These are phyloP conservation scores for Nissolia schottii DNA, from an alignment of 306 rosid genomes.

Conservation along the genomic window DNA sequence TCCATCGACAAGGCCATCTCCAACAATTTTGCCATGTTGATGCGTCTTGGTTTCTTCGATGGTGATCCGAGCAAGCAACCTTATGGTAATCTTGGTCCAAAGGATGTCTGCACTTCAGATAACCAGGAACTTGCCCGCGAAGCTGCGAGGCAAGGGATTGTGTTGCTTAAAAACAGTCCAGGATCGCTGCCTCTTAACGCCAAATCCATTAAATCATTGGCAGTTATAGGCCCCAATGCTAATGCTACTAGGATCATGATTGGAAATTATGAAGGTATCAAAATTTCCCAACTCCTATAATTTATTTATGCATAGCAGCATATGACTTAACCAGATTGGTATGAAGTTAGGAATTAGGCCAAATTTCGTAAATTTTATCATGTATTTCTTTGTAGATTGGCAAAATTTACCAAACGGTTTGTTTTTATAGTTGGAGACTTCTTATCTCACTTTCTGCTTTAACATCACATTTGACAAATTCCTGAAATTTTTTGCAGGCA, in stretches of 20 bases:
- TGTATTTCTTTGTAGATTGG: background rate
- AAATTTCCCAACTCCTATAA: background rate
- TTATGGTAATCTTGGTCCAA: constrained; percentile 85
- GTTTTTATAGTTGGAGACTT: background rate
- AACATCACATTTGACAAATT: background rate
- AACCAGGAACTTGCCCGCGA: constrained; percentile 84
- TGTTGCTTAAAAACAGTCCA: constrained; percentile 76
- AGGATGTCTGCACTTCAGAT: constrained; percentile 72
- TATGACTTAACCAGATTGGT: background rate
- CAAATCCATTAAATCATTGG: constrained; percentile 69
- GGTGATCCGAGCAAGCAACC: constrained; percentile 82
- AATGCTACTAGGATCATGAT: constrained; percentile 90
- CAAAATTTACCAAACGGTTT: background rate
- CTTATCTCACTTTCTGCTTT: background rate
- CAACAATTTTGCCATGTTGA: constrained; percentile 79
- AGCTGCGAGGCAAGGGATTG: constrained; percentile 97
- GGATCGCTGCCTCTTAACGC: constrained; percentile 68
- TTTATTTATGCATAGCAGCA: background rate
- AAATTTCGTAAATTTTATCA: background rate
- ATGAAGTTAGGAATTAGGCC: background rate
- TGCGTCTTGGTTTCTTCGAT: constrained; percentile 95
- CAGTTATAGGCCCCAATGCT: constrained; percentile 95
- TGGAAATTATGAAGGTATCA: constrained; percentile 86
- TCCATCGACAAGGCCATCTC: constrained; percentile 65
- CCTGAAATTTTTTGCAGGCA: constrained; percentile 54